Evolutionary conservation across 805 yeast genomes (phyloP), one percentile per base, ranked within the genome.

Genomic region (Wickerhamomyces silvicola): DNA sequence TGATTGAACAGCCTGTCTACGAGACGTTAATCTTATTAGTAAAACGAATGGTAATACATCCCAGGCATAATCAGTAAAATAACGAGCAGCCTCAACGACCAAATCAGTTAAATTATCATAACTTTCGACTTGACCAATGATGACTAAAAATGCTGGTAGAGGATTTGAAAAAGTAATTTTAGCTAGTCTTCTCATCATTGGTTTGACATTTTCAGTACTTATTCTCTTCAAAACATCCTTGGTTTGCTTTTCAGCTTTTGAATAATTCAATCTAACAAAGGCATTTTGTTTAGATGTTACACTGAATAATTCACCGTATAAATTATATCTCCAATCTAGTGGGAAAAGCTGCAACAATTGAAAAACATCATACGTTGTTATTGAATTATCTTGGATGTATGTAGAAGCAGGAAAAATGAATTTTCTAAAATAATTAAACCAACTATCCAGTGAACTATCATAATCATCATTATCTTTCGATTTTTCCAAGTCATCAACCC

Each of bases 121-220:
- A 60, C 92, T 85, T 56, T 90, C 97, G 41, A 90, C 75, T 50
- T 86, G 96, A 28, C 75, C 75, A 9, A 88, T 65, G 28, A 84
- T 68, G 1, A 83, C 78, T 15, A 72, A 59, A 27, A 88, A 72
- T 10, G 87, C 75, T 2, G 94, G 81, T 13, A 87, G 52, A 2
- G 97, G 97, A 52, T 85, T 85, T 1, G 81, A 59, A 37, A 75
- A 78, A 14, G 87, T 71, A 10, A 85, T 65, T 42, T 78, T 77
- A 0, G 94, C 81, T 16, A 90, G 60, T 28, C 74, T 66, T 39
- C 87, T 67, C 72, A 81, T 80, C 72, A 83, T 79, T 15, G 75
- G 72, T 17, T 69, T 64, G 2, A 82, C 78, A 39, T 84, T 87
- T 39, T 84, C 88, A 28, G 79, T 80, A 14, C 95, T 84, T 17